phyloP scores from a whole-genome alignment of 2,329 filamentous ascomycete species.

The Paraphoma chrysanthemicola region DNA sequence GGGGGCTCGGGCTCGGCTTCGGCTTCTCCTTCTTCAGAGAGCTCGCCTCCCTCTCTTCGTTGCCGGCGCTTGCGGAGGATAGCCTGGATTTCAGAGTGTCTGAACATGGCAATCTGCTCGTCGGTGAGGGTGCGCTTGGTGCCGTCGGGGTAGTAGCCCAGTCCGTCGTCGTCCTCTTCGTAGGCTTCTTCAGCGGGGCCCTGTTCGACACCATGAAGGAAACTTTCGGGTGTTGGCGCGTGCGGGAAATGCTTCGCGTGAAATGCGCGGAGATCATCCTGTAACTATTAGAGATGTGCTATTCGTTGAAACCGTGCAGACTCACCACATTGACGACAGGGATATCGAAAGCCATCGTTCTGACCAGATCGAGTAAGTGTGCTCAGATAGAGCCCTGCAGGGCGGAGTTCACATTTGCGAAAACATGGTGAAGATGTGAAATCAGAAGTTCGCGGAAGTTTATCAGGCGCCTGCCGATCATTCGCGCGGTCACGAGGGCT shows the following conservation, averaged over 20 bases:
- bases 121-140: slow-evolving; percentile 89
- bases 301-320: neutral
- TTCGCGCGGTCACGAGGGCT: slow-evolving; percentile 43
- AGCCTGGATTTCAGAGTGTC: slow-evolving; percentile 83
- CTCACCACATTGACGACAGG: slow-evolving; percentile 43
- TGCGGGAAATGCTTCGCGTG: slow-evolving; percentile 53
- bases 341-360: slow-evolving; percentile 30
- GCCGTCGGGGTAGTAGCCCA: slow-evolving; percentile 88
- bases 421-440: slow-evolving; percentile 18
- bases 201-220: slow-evolving; percentile 37
- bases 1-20: slow-evolving; percentile 1
- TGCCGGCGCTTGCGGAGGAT: slow-evolving; percentile 57
- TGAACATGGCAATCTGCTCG: slow-evolving; percentile 87
- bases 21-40: slow-evolving; percentile 17
- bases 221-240: slow-evolving; percentile 41
- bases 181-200: slow-evolving; percentile 38
- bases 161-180: slow-evolving; percentile 64
- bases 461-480: slow-evolving; percentile 18
- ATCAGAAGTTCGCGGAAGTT: slow-evolving; percentile 7
- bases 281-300: slow-evolving; percentile 11
- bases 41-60: slow-evolving; percentile 27
- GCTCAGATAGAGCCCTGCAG: neutral
- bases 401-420: slow-evolving; percentile 18
- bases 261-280: slow-evolving; percentile 55
- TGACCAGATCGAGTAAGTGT: neutral